These are phyloP conservation scores for Vanrija pseudolonga DNA, from an alignment of 1,284 basidiomycete genomes.

Conservation along the genomic window DNA sequence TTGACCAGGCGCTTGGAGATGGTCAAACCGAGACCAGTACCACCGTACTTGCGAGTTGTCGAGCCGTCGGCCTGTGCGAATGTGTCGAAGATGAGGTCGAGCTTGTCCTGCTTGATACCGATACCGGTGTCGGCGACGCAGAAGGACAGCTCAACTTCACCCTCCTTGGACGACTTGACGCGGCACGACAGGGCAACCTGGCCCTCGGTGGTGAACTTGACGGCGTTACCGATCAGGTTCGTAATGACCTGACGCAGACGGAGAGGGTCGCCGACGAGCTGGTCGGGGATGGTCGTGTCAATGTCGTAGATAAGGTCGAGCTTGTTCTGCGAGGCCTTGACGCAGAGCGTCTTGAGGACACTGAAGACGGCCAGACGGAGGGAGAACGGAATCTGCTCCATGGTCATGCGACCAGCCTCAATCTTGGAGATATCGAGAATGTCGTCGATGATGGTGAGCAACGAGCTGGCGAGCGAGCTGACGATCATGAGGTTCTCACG, in stretches of 20 bases:
- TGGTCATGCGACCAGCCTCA: conserved; percentile 98
- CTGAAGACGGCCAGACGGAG: conserved; percentile 94
- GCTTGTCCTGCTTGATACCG: conserved; percentile 97
- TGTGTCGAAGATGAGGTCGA: conserved; percentile 98
- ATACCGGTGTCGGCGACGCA: conserved; percentile 98
- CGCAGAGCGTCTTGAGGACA: conserved; percentile 96
- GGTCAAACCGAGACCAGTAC: conserved; percentile 93
- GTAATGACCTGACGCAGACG: conserved; percentile 78
- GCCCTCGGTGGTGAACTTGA: conserved; percentile 93
- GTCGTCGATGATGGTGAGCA: conserved; percentile 96
- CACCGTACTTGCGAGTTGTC: conserved; percentile 93
- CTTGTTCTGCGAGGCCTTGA: conserved; percentile 96
- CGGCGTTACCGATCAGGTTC: conserved; percentile 83
- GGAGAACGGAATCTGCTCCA: conserved; percentile 98
- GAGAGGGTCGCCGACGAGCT: conserved; percentile 93
- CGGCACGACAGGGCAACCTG: conserved; percentile 87
- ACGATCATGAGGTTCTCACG: conserved; percentile 95
- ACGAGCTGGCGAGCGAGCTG: conserved; percentile 86
- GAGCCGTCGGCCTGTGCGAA: conserved; percentile 98
- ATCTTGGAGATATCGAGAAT: conserved; percentile 98
- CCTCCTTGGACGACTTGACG: conserved; percentile 62
- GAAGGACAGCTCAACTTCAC: conserved; percentile 87
- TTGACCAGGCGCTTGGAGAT: conserved; percentile 93
- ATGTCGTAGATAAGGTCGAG: conserved; percentile 96
- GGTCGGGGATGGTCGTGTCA: conserved; percentile 92